Evolutionary conservation across 306 rosid species (phyloP), one percentile per base, ranked within the genome.

Genomic region (Dryas octopetala): DNA sequence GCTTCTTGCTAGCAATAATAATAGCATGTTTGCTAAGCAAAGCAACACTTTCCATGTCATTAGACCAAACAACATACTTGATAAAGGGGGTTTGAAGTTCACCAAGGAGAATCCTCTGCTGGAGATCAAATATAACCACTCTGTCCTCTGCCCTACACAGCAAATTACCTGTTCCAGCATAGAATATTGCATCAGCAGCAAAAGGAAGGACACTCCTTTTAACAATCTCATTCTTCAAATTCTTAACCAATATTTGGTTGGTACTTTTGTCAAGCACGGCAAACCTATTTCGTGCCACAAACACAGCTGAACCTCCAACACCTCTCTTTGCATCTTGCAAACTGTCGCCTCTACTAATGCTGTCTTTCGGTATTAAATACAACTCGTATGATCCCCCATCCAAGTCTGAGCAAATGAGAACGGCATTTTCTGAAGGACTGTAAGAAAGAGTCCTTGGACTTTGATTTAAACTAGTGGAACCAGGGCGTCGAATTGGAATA

Each of bases 21-120:
- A 93, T 89, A 11, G 96, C 93, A 79, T 93, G 97, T 80, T 93
- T 93, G 90, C 98, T 88, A 65, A 93, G 98, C 85, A 93, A 85
- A 50, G 98, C 98, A 80, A 93, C 89, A 70, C 76, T 89, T 83
- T 89, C 97, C 92, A 87, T 88, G 80, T 91, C 96, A 83, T 84
- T 85, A 46, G 98, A 93, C 98, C 98, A 93, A 73, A 87, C 81
- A 62, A 88, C 87, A 80, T 91, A 93, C 90, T 93, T 93, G 76
- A 91, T 75, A 62, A 88, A 91, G 7, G 98, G 96, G 83, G 97
- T 88, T 78, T 86, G 97, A 75, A 91, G 89, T 70, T 93, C 98
- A 65, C 90, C 98, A 69, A 87, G 88, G 75, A 93, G 71, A 70
- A 82, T 58, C 83, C 97, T 88, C 83, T 89, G 97, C 84, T 88